These are phyloP conservation scores for Microascus cirrosus DNA, from an alignment of 2,329 filamentous ascomycete species.

Conservation along the genomic window DNA sequence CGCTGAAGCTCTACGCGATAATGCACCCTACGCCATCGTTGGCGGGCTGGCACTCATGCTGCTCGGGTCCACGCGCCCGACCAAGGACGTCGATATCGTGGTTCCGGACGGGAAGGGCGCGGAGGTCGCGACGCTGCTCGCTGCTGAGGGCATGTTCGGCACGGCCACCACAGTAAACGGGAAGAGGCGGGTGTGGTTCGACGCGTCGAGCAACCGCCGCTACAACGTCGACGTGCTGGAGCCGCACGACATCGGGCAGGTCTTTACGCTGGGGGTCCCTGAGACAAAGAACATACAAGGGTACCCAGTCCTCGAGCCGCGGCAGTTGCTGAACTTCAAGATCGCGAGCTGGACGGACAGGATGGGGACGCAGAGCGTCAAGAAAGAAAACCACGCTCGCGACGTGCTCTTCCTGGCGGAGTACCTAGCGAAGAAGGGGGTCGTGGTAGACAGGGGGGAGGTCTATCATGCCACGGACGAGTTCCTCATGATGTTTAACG, in stretches of 20 bases:
- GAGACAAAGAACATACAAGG: neutral
- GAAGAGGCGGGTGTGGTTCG: neutral
- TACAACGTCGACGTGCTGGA: conserved; percentile 4
- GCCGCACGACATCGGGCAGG: conserved; percentile 3
- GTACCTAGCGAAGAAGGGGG: conserved; percentile 1
- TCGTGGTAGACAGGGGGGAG: neutral
- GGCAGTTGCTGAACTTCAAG: conserved; percentile 4
- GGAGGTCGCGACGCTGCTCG: neutral
- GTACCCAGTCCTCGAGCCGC: neutral
- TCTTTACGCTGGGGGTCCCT: neutral
- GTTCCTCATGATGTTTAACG: conserved; percentile 2
- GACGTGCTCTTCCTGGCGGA: conserved; percentile 4
- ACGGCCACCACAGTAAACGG: neutral
- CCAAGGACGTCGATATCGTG: conserved; percentile 4
- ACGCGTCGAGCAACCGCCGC: conserved; percentile 1
- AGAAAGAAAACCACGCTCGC: conserved; percentile 2
- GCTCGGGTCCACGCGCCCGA: conserved; percentile 2
- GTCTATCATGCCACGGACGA: conserved; percentile 3
- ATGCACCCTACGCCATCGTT: conserved; percentile 2
- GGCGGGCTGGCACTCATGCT: conserved; percentile 2
- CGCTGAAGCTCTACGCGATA: neutral
- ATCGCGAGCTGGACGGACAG: conserved; percentile 1
- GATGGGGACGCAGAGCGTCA: neutral
- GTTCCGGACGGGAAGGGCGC: conserved; percentile 1
- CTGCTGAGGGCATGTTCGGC: conserved; percentile 1